A percentile compares a stretch with the other conserved stretches of the same genome.
These are phyloP conservation scores for Russula abietina DNA, from an alignment of 768 basidiomycete genomes.

Conservation along the genomic window DNA sequence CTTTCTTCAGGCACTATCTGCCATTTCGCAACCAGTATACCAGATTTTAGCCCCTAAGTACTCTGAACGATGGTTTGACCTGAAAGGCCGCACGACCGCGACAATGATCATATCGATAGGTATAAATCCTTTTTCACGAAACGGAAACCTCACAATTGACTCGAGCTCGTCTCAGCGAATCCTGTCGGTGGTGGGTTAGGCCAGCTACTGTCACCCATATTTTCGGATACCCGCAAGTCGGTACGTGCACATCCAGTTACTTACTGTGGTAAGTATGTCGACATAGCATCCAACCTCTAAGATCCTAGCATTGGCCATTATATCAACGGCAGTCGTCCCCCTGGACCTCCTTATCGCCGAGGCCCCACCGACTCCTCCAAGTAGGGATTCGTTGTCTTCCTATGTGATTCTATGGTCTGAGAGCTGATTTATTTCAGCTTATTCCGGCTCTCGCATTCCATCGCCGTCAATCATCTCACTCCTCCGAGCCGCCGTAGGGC, in stretches of 20 bases:
- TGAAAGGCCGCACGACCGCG: constrained; percentile 70
- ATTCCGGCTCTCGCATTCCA: constrained; percentile 53
- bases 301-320: constrained; percentile 67
- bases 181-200: constrained; percentile 69
- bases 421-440: constrained; percentile 39
- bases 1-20: constrained; percentile 48
- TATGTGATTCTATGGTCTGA: background rate
- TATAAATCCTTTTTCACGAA: constrained; percentile 10
- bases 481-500: constrained; percentile 46
- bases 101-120: constrained; percentile 54
- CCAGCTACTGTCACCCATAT: constrained; percentile 63
- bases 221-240: constrained; percentile 46
- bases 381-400: constrained; percentile 37
- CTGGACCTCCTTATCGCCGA: constrained; percentile 51
- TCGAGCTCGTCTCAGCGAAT: constrained; percentile 43
- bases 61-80: constrained; percentile 79
- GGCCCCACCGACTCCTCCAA: constrained; percentile 72
- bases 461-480: constrained; percentile 50
- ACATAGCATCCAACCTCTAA: constrained; percentile 29
- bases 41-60: constrained; percentile 76
- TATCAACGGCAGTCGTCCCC: constrained; percentile 58
- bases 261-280: background rate
- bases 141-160: background rate
- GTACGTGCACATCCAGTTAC: constrained; percentile 33
- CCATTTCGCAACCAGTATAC: constrained; percentile 63